Base-by-base conservation (phyloP, 306 rosid species). In the Heteromeles arbutifolia region DNA sequence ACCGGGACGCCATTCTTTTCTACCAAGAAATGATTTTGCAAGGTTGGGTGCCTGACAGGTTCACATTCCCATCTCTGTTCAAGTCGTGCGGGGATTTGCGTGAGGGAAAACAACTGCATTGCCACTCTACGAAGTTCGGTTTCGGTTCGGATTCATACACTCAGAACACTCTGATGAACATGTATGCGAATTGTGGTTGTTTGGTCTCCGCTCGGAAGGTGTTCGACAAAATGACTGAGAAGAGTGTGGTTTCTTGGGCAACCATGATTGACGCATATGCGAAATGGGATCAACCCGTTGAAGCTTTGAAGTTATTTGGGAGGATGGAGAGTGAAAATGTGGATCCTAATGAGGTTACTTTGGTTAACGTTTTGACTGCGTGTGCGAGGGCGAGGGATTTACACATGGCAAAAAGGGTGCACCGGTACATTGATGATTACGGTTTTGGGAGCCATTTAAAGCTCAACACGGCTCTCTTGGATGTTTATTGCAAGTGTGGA, bases 171-270 rank as follows among this genome's bases (percentile, higher is more conserved):
- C 14, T 77, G 63, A 82, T 73, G 25, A 59, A 41, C 53, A 67
- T 77, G 82, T 73, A 77, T 21, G 74, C 79, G 5, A 63, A 28
- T 39, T 75, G 74, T 21, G 65, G 84, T 4, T 75, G 77, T 65
- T 80, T 75, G 63, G 62, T 75, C 15, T 63, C 56, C 0, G 77
- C 74, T 1, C 32, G 53, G 4, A 53, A 75, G 63, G 62, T 64
- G 74, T 81, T 81, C 17, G 80, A 82, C 37, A 54, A 63, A 74
- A 82, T 78, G 74, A 14, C 2, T 4, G 77, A 78, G 3, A 82
- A 58, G 70, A 54, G 58, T 69, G 73, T 82, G 72, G 76, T 77
- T 62, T 77, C 85, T 59, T 82, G 80, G 85, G 70, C 79, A n/a
- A 73, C 79, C 17, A 74, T 82, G 77, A 78, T 78, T 3, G 79